Percentiles rank a stretch among this genome's conserved stretches.
phyloP scores from a whole-genome alignment of 164 flowering plant genomes.

The Tetracentron sinense region DNA sequence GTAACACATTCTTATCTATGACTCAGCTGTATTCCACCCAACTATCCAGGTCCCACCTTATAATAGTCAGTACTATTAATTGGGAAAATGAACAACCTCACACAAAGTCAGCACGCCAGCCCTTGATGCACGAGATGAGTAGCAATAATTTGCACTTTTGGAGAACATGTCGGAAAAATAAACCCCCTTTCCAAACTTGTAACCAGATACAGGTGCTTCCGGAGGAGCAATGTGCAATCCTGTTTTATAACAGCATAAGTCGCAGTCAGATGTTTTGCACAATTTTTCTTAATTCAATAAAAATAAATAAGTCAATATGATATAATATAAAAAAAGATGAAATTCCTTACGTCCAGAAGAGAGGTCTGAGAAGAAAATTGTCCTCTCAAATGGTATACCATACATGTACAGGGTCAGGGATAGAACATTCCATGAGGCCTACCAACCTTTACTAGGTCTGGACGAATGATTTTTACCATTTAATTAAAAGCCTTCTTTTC shows the following conservation, averaged over 20 bases:
- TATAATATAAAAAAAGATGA: neutral
- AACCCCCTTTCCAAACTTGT: slow-evolving; percentile 97
- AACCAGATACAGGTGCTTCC: slow-evolving; percentile 92
- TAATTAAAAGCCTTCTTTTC: neutral
- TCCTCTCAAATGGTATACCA: neutral
- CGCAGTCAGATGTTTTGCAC: neutral
- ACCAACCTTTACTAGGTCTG: neutral
- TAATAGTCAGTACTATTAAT: neutral
- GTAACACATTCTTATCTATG: neutral
- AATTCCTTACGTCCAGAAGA: neutral
- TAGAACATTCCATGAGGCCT: neutral
- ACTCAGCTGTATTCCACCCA: neutral
- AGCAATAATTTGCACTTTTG: slow-evolving; percentile 94
- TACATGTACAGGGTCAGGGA: neutral
- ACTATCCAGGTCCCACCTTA: neutral
- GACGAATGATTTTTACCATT: neutral
- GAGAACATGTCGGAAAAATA: slow-evolving; percentile 99
- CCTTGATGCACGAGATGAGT: slow-evolving; percentile 35
- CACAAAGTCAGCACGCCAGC: slow-evolving; percentile 86
- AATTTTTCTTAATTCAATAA: no score
- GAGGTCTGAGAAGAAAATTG: neutral
- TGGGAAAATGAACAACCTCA: no score
- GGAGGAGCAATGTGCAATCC: slow-evolving; percentile 96
- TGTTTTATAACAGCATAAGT: slow-evolving; percentile 23
- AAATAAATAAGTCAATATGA: no score